phyloP scores from a whole-genome alignment of 805 yeast genomes.

The Metschnikowia proteae region DNA sequence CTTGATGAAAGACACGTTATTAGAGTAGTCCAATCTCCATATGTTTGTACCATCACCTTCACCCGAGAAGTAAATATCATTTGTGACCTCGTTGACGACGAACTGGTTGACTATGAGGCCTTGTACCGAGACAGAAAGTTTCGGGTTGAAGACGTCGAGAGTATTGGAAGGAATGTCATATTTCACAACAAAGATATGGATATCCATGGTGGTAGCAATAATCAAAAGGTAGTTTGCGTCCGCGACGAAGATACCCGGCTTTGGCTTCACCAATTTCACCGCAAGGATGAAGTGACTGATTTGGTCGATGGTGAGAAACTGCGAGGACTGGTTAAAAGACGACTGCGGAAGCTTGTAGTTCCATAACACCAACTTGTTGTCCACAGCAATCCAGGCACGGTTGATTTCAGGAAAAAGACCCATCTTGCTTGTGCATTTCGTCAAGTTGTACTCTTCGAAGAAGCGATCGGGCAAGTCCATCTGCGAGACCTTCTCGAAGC shows the following conservation, averaged over 20 bases:
- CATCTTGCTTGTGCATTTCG: slow-evolving; percentile 66
- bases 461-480: slow-evolving; percentile 77
- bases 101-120: slow-evolving; percentile 72
- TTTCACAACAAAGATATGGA: slow-evolving; percentile 73
- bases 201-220: slow-evolving; percentile 74
- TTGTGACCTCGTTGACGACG: slow-evolving; percentile 55
- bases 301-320: slow-evolving; percentile 78
- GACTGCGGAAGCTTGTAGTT: slow-evolving; percentile 59
- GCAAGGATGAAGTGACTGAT: slow-evolving; percentile 72
- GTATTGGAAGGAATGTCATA: slow-evolving; percentile 41
- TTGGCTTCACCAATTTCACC: slow-evolving; percentile 78
- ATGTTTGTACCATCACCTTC: slow-evolving; percentile 69
- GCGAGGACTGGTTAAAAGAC: slow-evolving; percentile 42
- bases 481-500: slow-evolving; percentile 69
- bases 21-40: slow-evolving; percentile 85
- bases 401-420: slow-evolving; percentile 80
- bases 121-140: slow-evolving; percentile 71
- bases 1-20: slow-evolving; percentile 81
- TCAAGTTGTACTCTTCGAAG: slow-evolving; percentile 63
- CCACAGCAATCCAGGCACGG: slow-evolving; percentile 83
- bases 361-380: slow-evolving; percentile 82
- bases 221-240: slow-evolving; percentile 69
- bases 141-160: slow-evolving; percentile 75
- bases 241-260: slow-evolving; percentile 73
- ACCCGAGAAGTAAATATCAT: slow-evolving; percentile 84